phyloP scores from a whole-genome alignment of 768 basidiomycete genomes.

The Auriscalpium microsporum region DNA sequence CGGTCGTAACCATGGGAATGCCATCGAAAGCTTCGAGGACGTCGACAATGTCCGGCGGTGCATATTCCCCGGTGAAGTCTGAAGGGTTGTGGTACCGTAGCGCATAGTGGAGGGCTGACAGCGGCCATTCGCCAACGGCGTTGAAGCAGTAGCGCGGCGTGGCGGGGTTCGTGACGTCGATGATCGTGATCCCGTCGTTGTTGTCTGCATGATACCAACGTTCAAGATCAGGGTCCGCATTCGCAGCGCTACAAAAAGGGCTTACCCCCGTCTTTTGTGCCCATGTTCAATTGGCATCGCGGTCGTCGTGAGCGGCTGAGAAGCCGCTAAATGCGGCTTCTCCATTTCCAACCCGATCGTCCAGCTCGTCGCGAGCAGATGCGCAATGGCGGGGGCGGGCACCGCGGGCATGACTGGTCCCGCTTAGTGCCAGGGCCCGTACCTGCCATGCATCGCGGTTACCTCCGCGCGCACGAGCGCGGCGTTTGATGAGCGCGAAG shows the following conservation, averaged over 20 bases:
- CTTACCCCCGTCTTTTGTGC: slow-evolving; percentile 22
- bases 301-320: slow-evolving; percentile 10
- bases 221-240: not conserved
- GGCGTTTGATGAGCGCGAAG: slow-evolving; percentile 26
- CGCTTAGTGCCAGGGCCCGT: slow-evolving; percentile 11
- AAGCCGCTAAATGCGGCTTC: slow-evolving; percentile 19
- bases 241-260: not conserved
- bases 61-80: not conserved
- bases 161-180: slow-evolving; percentile 3
- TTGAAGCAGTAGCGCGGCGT: not conserved
- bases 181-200: slow-evolving; percentile 1
- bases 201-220: not conserved
- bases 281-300: slow-evolving; percentile 21
- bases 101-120: not conserved
- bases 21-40: not conserved
- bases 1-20: not conserved
- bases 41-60: not conserved
- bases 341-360: not conserved
- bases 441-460: slow-evolving; percentile 23
- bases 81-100: not conserved
- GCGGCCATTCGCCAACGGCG: not conserved
- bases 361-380: slow-evolving; percentile 25
- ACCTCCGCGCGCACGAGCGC: slow-evolving; percentile 30
- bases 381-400: slow-evolving; percentile 28
- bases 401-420: slow-evolving; percentile 12